Percentiles rank a stretch among this genome's conserved stretches.
Conservation (phyloP, 2,329 filamentous ascomycete genomes). For the Beauveria sp. region DNA sequence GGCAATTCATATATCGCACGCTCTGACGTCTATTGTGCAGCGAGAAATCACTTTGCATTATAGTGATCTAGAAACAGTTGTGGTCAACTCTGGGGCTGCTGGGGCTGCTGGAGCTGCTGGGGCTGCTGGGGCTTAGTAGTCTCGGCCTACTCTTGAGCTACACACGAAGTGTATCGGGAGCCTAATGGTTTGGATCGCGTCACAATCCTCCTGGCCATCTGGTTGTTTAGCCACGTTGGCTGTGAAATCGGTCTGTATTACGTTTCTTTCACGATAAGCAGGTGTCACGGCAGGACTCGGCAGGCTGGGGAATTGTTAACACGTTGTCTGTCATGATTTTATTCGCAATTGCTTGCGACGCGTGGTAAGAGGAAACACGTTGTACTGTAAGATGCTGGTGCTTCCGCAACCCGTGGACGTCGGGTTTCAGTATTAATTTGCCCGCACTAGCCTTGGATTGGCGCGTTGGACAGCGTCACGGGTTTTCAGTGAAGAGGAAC, state of each 20-base stretch:
- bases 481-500: neutral
- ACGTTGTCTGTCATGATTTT: neutral
- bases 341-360: neutral
- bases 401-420: neutral
- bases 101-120: slow-evolving; percentile 13
- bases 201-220: neutral
- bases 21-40: slow-evolving; percentile 27
- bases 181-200: neutral
- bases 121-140: slow-evolving; percentile 16
- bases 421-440: neutral
- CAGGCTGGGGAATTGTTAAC: neutral
- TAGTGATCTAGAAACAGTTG: slow-evolving; percentile 49
- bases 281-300: neutral
- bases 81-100: slow-evolving; percentile 22
- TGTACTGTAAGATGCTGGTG: slow-evolving; percentile 2
- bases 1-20: neutral
- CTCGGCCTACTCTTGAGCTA: neutral
- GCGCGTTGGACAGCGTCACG: neutral
- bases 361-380: neutral
- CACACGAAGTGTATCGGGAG: neutral
- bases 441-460: neutral
- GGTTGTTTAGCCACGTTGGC: neutral
- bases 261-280: slow-evolving; percentile 2
- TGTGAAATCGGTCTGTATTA: neutral
- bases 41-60: slow-evolving; percentile 55